phyloP scores from a whole-genome alignment of 129 eudicot genomes.

The Helianthus tuberosus region DNA sequence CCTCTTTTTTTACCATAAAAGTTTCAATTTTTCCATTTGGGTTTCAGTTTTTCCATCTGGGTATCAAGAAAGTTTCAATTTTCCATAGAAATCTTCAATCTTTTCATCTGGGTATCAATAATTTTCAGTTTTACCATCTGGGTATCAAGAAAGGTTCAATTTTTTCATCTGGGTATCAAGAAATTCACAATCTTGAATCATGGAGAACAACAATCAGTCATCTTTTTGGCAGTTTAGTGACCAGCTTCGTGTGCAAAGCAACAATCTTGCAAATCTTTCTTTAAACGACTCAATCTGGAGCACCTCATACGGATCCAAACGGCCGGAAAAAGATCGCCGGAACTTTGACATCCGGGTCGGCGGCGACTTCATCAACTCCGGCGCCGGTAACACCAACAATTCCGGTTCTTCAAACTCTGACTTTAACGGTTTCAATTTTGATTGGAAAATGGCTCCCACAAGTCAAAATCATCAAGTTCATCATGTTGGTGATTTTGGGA shows the following conservation, averaged over 20 bases:
- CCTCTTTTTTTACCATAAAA: background rate
- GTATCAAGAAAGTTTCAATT: background rate
- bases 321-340: slow-evolving; percentile 63
- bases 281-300: slow-evolving; percentile 95
- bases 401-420: slow-evolving; percentile 26
- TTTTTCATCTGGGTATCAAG: slow-evolving; percentile 28
- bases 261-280: slow-evolving; percentile 60
- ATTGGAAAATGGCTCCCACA: slow-evolving; percentile 57
- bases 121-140: slow-evolving; percentile 1
- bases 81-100: background rate
- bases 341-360: slow-evolving; percentile 85
- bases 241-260: slow-evolving; percentile 74
- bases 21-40: slow-evolving; percentile 9
- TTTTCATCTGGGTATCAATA: too few relatives aligned
- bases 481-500: slow-evolving; percentile 31
- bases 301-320: slow-evolving; percentile 55
- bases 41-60: background rate
- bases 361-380: slow-evolving; percentile 39
- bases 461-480: slow-evolving; percentile 10
- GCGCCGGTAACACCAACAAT: background rate
- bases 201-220: slow-evolving; percentile 61
- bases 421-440: slow-evolving; percentile 58
- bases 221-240: slow-evolving; percentile 94
- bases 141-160: slow-evolving; percentile 11
- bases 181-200: slow-evolving; percentile 17